Base-by-base conservation (phyloP, 225 moss, liverwort and hornwort species). In the Antitrichia curtipendula region DNA sequence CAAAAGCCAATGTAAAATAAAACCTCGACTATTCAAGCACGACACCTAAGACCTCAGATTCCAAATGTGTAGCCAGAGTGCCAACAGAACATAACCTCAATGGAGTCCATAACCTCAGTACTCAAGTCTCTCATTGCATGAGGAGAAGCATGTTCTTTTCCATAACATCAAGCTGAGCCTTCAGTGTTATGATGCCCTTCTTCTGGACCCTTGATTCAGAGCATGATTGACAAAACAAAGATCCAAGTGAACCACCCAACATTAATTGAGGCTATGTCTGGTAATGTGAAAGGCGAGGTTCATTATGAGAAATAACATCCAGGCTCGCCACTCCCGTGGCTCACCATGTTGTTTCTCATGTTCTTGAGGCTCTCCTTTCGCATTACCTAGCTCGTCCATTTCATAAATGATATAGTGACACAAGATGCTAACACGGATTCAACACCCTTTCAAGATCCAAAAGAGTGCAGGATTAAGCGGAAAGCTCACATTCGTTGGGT, bases 401-500 rank as follows among this genome's bases (percentile, higher is more conserved):
- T 24, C 18, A 50, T 77, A 66, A 59, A 83, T 16, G 53, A 62
- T 52, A 8, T 5, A 12, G 40, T 10, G 53, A 61, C 9, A 49
- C 29, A 75, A 31, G 62, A 29, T 63, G 38, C 16, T 28, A 28
- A 28, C 38, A 56, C 11, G 36, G 23, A 41, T 40, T 34, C 56
- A 50, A 59, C 31, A 80, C 27, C 16, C 38, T n/a, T 24, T 50
- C 50, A 50, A 50, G n/a, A 66, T 84, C 38, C 16, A 43, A 70
- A 52, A 31, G 49, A 76, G 40, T 68, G 28, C 7, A 47, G 64
- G 66, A 65, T 17, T 72, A 49, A 81, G 83, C 9, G 10, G 50
- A 50, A 80, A 71, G 83, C 91, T 81, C 73, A 96, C 98, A 41
- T 91, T 95, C 47, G 93, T 92, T n/a, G 98, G 98, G 85, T 98